Evolutionary conservation across 2,329 filamentous ascomycete species (phyloP).

Genomic region (Rhexocercosporidium sp.): DNA sequence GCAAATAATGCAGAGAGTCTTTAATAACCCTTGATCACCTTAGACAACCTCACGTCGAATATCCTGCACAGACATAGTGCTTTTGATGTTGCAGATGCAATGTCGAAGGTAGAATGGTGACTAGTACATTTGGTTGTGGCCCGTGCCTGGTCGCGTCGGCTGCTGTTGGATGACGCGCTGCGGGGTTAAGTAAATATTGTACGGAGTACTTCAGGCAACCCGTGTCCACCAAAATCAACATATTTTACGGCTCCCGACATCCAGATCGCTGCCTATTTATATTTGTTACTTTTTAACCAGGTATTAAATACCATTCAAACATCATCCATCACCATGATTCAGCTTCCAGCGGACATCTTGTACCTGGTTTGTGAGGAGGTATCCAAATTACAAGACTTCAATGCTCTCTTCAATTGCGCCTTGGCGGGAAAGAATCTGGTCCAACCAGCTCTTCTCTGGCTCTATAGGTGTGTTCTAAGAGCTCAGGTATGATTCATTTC

Average conservation of each 20-base stretch:
- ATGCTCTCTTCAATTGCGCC: constrained; percentile 64
- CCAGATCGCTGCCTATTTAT: neutral
- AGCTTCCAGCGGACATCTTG: constrained; percentile 21
- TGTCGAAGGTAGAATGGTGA: neutral
- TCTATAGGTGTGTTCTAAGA: constrained; percentile 61
- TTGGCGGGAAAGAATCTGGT: constrained; percentile 60
- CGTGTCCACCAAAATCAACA: constrained; percentile 16
- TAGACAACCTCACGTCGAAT: neutral
- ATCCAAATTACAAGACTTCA: constrained; percentile 59
- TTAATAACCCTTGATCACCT: neutral
- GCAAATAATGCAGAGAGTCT: neutral
- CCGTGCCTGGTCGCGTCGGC: constrained; percentile 14
- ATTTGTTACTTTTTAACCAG: neutral
- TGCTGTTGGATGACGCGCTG: constrained; percentile 17
- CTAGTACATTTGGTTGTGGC: constrained; percentile 4
- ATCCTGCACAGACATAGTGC: neutral
- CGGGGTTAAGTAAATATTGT: constrained; percentile 7
- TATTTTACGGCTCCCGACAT: constrained; percentile 4
- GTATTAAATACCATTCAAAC: neutral
- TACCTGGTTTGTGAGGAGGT: constrained; percentile 56
- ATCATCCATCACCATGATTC: constrained; percentile 19
- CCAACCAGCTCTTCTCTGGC: constrained; percentile 60
- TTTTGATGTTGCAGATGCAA: neutral
- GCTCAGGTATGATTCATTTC: neutral
- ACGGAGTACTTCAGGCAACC: constrained; percentile 14